Evolutionary conservation across 768 basidiomycete species (phyloP).

Genomic region (Lactarius hatsudake): DNA sequence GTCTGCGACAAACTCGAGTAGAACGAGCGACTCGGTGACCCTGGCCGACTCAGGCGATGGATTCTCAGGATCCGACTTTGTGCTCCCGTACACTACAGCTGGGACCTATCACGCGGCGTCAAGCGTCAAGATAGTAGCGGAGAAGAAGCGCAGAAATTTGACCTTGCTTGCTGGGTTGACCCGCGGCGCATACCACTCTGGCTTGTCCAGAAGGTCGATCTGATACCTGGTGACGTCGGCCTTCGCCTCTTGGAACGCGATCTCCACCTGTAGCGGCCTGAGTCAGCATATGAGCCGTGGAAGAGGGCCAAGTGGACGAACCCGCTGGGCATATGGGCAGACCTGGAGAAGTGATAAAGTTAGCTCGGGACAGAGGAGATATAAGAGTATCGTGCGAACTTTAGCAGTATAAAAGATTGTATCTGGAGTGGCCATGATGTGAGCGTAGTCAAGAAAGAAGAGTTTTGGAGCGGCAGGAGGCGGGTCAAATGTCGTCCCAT

Average conservation of each 20-base stretch:
- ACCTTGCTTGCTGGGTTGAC: constrained; percentile 65
- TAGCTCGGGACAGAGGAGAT: neutral
- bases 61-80: constrained; percentile 45
- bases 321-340: constrained; percentile 56
- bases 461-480: too few relatives aligned
- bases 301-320: constrained; percentile 27
- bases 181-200: constrained; percentile 59
- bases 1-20: constrained; percentile 62
- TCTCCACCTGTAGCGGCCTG: constrained; percentile 42
- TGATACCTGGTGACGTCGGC: constrained; percentile 48
- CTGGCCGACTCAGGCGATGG: constrained; percentile 57
- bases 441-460: too few relatives aligned
- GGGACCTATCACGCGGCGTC: constrained; percentile 46
- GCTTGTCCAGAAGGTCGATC: constrained; percentile 61
- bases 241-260: constrained; percentile 55
- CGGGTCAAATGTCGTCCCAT: too few relatives aligned
- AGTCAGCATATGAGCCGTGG: neutral
- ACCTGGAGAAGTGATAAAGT: constrained; percentile 34
- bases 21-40: constrained; percentile 56
- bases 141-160: constrained; percentile 5
- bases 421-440: constrained; percentile 20
- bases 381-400: neutral
- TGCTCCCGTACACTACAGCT: constrained; percentile 58
- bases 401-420: constrained; percentile 42
- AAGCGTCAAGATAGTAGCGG: too few relatives aligned